A percentile compares a stretch with the other conserved stretches of the same genome.
phyloP scores from a whole-genome alignment of 2,329 filamentous ascomycete species.

The Phialophora macrospora region DNA sequence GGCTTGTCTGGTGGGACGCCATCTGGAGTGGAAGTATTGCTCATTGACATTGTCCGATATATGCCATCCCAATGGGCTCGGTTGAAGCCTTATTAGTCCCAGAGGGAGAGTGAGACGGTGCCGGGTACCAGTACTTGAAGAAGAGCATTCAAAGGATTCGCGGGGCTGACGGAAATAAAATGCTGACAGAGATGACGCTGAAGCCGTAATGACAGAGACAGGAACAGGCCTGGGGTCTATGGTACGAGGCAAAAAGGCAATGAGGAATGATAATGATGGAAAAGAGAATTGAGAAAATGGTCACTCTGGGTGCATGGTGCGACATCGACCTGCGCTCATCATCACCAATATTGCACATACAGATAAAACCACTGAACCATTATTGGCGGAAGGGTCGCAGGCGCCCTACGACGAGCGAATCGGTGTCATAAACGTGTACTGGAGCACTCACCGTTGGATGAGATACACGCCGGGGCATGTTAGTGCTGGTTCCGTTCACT shows the following conservation, averaged over 20 bases:
- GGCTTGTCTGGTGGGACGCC: constrained; percentile 4
- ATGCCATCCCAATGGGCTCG: constrained; percentile 20
- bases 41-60: constrained; percentile 27
- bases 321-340: constrained; percentile 1
- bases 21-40: constrained; percentile 3
- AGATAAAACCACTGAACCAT: no score
- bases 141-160: neutral
- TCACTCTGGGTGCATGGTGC: neutral
- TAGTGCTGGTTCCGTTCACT: constrained; percentile 5
- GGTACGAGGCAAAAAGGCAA: constrained; percentile 1
- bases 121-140: neutral
- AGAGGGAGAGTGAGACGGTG: neutral
- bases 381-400: neutral
- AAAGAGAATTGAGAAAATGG: neutral
- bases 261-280: neutral
- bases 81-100: neutral
- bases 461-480: neutral
- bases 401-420: constrained; percentile 12
- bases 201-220: constrained; percentile 7
- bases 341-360: neutral
- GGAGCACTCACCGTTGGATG: constrained; percentile 3
- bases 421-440: constrained; percentile 1
- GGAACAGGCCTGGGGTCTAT: neutral
- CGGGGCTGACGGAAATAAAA: constrained; percentile 10
- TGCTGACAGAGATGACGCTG: constrained; percentile 12